Evolutionary conservation across 768 basidiomycete species (phyloP), one percentile per base, ranked within the genome.

Genomic region (Phaeotremella fagi): DNA sequence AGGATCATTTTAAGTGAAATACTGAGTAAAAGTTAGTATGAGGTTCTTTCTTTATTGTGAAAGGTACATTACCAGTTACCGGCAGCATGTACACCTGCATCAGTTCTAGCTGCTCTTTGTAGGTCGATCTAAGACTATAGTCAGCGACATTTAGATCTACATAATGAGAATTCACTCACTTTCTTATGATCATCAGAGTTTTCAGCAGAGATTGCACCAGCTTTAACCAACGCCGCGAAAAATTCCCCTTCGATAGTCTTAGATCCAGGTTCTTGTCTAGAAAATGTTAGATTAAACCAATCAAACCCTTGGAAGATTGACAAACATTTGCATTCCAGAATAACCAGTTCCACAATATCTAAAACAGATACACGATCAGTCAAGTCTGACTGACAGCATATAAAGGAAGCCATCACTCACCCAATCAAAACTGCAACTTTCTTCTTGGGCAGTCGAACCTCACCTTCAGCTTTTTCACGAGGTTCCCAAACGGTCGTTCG

Each of bases 1-100:
- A 82, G 79, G 65, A 95, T 95, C 80, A 94, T 81, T 75, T 95
- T 95, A 66, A 95, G 79, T 3, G 76, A 74, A 31, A 75, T 70
- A 12, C 68, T 74, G 57, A 7, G 9, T 16, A 41, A 25, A 4
- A 41, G 20, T 29, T n/a, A 36, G 15, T 4, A 36, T 35, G 12
- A 26, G 36, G 9, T 31, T 33, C 31, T 33, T 16, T 16, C 31
- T 33, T 16, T 7, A 16, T 33, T 16, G 16, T 18, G 41, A 46
- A 14, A 42, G 9, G 22, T 16, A 22, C 23, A 88, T 86, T 2
- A 98, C 87, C 92, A 77, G 71, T 99, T 99, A 9, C 92, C 88
- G 22, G 91, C 91, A 12, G 95, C 95, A 70, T 95, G 92, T 5
- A 99, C 95, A 23, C 95, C 95, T 1, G 92, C 88, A 72, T 99